Evolutionary conservation across 192 early-diverging fungal species (phyloP).

Genomic region (Linnemannia zychae): DNA sequence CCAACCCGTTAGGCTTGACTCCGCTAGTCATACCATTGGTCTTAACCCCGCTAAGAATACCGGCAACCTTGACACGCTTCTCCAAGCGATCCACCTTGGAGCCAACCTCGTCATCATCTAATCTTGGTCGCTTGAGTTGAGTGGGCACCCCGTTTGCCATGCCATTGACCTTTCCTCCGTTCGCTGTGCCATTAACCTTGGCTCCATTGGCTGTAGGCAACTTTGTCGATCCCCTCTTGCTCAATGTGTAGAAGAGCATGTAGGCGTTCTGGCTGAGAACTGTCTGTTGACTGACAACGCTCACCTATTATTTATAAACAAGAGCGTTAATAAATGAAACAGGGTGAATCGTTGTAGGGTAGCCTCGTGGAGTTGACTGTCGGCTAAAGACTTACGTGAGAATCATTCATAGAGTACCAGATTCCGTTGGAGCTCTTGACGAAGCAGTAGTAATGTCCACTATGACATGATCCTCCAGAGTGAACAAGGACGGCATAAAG

Average conservation of each 20-base stretch:
- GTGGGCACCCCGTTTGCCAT: background rate
- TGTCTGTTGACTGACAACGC: constrained; percentile 72
- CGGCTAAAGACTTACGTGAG: constrained; percentile 43
- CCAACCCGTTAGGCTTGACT: constrained; percentile 25
- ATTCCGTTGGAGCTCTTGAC: constrained; percentile 81
- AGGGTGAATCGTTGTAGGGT: no score
- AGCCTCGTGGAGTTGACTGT: no score
- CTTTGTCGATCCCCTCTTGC: constrained; percentile 21
- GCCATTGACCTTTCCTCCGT: background rate
- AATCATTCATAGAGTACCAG: constrained; percentile 89
- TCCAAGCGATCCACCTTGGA: constrained; percentile 36
- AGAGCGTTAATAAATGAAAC: no score
- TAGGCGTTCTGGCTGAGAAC: constrained; percentile 86
- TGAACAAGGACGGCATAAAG: constrained; percentile 90
- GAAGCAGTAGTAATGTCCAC: constrained; percentile 91
- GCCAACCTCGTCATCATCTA: constrained; percentile 49
- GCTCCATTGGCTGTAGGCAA: constrained; percentile 6
- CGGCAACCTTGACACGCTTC: constrained; percentile 27
- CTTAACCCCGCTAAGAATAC: background rate
- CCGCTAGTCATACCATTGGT: constrained; percentile 8
- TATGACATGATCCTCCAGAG: constrained; percentile 75
- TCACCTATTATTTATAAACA: constrained; percentile 60
- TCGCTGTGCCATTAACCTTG: constrained; percentile 9
- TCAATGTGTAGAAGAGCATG: constrained; percentile 84
- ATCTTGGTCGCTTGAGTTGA: constrained; percentile 31